These are phyloP conservation scores for Hypoxylon cercidicola DNA, from an alignment of 495 filamentous ascomycete species.

Conservation along the genomic window DNA sequence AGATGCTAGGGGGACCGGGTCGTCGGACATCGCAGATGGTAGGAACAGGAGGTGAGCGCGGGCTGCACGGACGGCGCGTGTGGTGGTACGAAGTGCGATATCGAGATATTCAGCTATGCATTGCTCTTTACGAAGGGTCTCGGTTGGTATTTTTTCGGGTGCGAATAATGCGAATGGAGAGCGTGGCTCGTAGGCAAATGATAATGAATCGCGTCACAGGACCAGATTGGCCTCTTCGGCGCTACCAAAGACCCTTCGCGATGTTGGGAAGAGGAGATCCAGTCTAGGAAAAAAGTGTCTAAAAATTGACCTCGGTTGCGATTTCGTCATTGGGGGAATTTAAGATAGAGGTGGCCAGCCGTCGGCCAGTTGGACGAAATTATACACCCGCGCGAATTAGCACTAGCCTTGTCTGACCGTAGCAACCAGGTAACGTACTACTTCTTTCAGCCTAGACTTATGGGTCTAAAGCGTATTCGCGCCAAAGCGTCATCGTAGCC, in stretches of 20 bases:
- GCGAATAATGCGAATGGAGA: neutral
- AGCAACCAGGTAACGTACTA: too few species aligned
- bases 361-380: slow-evolving; percentile 15
- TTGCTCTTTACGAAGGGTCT: slow-evolving; percentile 4
- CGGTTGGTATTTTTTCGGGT: neutral
- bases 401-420: too few species aligned
- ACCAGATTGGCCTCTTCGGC: slow-evolving; percentile 7
- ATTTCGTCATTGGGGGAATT: slow-evolving; percentile 32
- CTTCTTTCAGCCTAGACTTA: too few species aligned
- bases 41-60: neutral
- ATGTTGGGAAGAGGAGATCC: slow-evolving; percentile 22
- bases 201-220: neutral
- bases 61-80: neutral
- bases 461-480: too few species aligned
- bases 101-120: slow-evolving; percentile 11
- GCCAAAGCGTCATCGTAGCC: slow-evolving; percentile 12
- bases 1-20: slow-evolving; percentile 78
- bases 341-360: slow-evolving; percentile 4
- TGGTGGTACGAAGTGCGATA: neutral
- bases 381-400: neutral
- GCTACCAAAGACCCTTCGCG: slow-evolving; percentile 13
- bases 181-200: neutral
- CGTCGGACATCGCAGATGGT: slow-evolving; percentile 61
- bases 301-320: slow-evolving; percentile 9
- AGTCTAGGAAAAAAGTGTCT: neutral